Percentiles rank a stretch among this genome's conserved stretches.
Conservation (phyloP, 179 eudicot species). For the Heliamphora pulchella region DNA sequence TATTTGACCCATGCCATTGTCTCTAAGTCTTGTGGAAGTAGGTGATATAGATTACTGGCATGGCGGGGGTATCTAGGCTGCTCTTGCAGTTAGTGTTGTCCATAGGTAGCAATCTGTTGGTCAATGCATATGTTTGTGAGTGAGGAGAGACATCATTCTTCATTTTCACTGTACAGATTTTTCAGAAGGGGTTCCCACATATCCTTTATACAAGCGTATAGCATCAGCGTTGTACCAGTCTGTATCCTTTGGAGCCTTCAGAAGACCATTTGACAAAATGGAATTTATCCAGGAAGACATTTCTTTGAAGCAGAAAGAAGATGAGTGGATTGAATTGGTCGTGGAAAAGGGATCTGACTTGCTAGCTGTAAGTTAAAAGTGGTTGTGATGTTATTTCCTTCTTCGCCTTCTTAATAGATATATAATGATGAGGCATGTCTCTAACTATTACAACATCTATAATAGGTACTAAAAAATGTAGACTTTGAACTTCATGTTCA, state of each 20-base stretch:
- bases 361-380: constrained; percentile 39
- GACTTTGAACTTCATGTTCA: constrained; percentile 77
- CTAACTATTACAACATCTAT: constrained; percentile 3
- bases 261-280: constrained; percentile 24
- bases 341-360: constrained; percentile 51
- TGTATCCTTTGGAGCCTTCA: constrained; percentile 37
- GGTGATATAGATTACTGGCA: background rate
- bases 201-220: constrained; percentile 71
- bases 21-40: too few relatives aligned
- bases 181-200: constrained; percentile 54
- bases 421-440: background rate
- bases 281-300: constrained; percentile 28
- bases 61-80: background rate
- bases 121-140: background rate
- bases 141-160: background rate
- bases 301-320: constrained; percentile 32
- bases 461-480: constrained; percentile 50
- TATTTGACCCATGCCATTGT: background rate
- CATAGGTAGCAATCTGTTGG: background rate
- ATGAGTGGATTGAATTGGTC: constrained; percentile 45
- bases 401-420: background rate
- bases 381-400: background rate
- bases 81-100: background rate
- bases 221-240: constrained; percentile 49
- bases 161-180: constrained; percentile 25